phyloP scores from a whole-genome alignment of 208 protist species.

The Kentomonas sorsogonicus region DNA sequence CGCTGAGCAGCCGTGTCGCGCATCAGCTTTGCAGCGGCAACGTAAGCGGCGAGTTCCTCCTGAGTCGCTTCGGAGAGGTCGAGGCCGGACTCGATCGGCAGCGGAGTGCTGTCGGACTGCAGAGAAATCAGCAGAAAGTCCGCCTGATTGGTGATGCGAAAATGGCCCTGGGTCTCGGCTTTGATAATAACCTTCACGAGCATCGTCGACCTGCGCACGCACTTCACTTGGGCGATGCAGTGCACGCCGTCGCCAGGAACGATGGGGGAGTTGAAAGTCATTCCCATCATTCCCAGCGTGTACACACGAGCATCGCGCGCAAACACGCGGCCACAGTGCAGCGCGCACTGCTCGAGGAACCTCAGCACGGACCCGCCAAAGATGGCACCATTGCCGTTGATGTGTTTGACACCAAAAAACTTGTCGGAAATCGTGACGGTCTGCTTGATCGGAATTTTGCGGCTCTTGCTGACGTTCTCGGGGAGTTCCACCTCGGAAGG shows the following conservation, averaged over 20 bases:
- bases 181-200: slow-evolving; percentile 25
- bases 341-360: slow-evolving; percentile 28
- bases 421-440: slow-evolving; percentile 7
- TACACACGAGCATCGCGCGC: slow-evolving; percentile 13
- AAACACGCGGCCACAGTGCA: slow-evolving; percentile 31
- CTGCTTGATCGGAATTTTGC: background rate
- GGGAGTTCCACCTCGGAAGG: background rate
- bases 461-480: background rate
- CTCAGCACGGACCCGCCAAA: slow-evolving; percentile 32
- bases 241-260: slow-evolving; percentile 13
- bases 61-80: slow-evolving; percentile 7
- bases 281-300: slow-evolving; percentile 31
- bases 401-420: slow-evolving; percentile 9
- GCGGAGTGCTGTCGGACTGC: slow-evolving; percentile 5
- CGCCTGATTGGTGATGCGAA: slow-evolving; percentile 18
- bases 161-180: slow-evolving; percentile 10
- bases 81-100: slow-evolving; percentile 1
- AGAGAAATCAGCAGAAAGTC: slow-evolving; percentile 23
- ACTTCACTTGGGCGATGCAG: slow-evolving; percentile 21
- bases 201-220: slow-evolving; percentile 27
- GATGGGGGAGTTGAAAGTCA: slow-evolving; percentile 28
- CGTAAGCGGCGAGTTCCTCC: slow-evolving; percentile 11
- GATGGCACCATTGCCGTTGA: slow-evolving; percentile 34
- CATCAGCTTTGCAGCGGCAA: background rate
- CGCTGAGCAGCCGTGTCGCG: too few relatives aligned